These are phyloP conservation scores for Chaetomium fimeti DNA, from an alignment of 495 filamentous ascomycete species.

Conservation along the genomic window DNA sequence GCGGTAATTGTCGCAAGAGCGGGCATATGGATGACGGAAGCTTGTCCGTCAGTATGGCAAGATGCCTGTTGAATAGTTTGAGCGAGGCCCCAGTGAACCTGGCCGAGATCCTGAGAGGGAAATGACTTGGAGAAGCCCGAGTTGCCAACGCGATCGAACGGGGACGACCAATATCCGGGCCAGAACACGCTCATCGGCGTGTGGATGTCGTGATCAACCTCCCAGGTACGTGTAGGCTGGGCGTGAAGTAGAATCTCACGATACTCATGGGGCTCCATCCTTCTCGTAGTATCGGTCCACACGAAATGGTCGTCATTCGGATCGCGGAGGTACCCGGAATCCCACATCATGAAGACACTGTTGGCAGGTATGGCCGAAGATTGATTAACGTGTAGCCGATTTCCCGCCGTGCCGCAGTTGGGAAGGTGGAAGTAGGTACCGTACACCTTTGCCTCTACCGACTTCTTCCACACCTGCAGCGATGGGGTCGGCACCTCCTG, in stretches of 20 bases:
- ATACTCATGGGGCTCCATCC: slow-evolving; percentile 54
- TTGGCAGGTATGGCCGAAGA: slow-evolving; percentile 6
- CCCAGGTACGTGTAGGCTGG: slow-evolving; percentile 19
- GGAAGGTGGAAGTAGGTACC: slow-evolving; percentile 59
- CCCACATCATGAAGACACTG: slow-evolving; percentile 63
- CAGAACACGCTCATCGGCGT: slow-evolving; percentile 10
- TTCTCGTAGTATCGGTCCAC: slow-evolving; percentile 55
- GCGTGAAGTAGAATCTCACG: slow-evolving; percentile 50
- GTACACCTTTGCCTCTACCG: slow-evolving; percentile 41
- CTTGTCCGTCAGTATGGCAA: slow-evolving; percentile 1
- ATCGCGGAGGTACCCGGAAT: slow-evolving; percentile 51
- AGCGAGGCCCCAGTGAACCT: slow-evolving; percentile 6
- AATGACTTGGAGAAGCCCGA: background rate
- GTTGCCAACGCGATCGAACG: background rate
- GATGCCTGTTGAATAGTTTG: slow-evolving; percentile 2
- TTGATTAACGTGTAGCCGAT: slow-evolving; percentile 54
- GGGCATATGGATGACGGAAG: slow-evolving; percentile 6
- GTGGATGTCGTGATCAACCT: background rate
- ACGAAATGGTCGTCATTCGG: slow-evolving; percentile 60
- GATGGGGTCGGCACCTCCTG: background rate
- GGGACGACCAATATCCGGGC: slow-evolving; percentile 16
- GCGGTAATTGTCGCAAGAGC: slow-evolving; percentile 12
- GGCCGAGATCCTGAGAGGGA: background rate
- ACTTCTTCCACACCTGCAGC: slow-evolving; percentile 20
- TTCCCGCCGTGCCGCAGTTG: slow-evolving; percentile 66